Evolutionary conservation across 306 rosid genomes (phyloP).

Genomic region (Lathyrus sativus): DNA sequence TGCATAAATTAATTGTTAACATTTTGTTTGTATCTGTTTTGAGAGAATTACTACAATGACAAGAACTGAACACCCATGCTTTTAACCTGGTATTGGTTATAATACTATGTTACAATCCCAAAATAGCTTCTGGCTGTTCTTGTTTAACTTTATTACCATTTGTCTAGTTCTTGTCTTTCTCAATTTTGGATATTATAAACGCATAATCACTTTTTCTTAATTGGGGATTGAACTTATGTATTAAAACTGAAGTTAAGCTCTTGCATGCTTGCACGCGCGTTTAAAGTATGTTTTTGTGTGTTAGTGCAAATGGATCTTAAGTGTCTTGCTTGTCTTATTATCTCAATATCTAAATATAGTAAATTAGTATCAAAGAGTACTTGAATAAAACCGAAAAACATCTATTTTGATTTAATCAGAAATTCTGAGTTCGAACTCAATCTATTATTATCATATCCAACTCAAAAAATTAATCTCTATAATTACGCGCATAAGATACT

Average conservation of each 20-base stretch:
- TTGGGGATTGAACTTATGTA: slow-evolving; percentile 52
- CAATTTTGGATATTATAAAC: slow-evolving; percentile 61
- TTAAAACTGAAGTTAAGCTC: slow-evolving; percentile 38
- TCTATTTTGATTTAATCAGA: too few relatives aligned
- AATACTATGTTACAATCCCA: slow-evolving; percentile 63
- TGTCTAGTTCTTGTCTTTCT: slow-evolving; percentile 48
- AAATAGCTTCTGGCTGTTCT: slow-evolving; percentile 64
- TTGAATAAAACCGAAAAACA: too few relatives aligned
- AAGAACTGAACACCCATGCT: slow-evolving; percentile 61
- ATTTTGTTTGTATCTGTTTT: slow-evolving; percentile 30
- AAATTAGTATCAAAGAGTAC: not conserved
- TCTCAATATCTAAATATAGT: not conserved
- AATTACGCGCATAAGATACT: too few relatives aligned
- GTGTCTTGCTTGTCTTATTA: not conserved
- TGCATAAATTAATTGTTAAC: slow-evolving; percentile 7
- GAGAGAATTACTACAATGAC: slow-evolving; percentile 54
- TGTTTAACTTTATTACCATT: slow-evolving; percentile 44
- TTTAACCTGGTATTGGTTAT: slow-evolving; percentile 37
- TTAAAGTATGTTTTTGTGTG: slow-evolving; percentile 71
- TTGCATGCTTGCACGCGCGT: slow-evolving; percentile 85
- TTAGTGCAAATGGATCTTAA: slow-evolving; percentile 33
- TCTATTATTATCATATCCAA: too few relatives aligned
- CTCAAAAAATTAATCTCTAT: too few relatives aligned
- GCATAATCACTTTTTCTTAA: slow-evolving; percentile 60
- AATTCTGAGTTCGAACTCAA: too few relatives aligned